phyloP scores from a whole-genome alignment of 192 early-diverging fungal species.

The Rhizoclosmatium sp. region DNA sequence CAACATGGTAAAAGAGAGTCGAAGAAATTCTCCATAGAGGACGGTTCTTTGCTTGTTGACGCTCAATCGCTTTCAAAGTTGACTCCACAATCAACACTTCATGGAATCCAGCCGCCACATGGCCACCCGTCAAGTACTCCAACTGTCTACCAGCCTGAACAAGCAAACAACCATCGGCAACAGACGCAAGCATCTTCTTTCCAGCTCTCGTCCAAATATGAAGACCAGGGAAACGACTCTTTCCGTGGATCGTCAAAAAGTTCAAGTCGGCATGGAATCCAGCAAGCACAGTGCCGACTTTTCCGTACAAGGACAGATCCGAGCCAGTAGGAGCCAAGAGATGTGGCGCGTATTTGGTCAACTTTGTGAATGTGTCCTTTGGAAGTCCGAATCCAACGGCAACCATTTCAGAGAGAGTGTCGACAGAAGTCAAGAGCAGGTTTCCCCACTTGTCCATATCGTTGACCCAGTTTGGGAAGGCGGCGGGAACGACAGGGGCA shows the following conservation, averaged over 20 bases:
- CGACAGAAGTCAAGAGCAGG: constrained; percentile 63
- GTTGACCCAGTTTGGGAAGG: constrained; percentile 70
- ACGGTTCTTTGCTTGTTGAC: constrained; percentile 53
- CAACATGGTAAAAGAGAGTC: constrained; percentile 76
- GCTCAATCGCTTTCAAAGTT: constrained; percentile 62
- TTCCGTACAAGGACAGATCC: constrained; percentile 69
- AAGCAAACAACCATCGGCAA: constrained; percentile 71
- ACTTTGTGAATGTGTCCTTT: constrained; percentile 59
- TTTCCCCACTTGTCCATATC: constrained; percentile 74
- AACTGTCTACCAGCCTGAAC: constrained; percentile 70
- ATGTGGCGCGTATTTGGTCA: constrained; percentile 71
- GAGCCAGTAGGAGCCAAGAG: constrained; percentile 74
- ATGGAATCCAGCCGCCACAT: constrained; percentile 71
- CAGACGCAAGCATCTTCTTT: constrained; percentile 64
- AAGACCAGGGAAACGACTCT: constrained; percentile 76
- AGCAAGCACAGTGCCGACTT: constrained; percentile 69
- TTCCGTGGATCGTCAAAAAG: constrained; percentile 76
- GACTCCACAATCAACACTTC: constrained; percentile 71
- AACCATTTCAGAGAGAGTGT: constrained; percentile 66
- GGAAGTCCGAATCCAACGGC: constrained; percentile 70
- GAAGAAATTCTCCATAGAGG: constrained; percentile 78
- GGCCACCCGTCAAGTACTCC: constrained; percentile 74
- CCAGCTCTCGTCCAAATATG: constrained; percentile 74
- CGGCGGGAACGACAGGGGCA: constrained; percentile 66
- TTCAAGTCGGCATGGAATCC: constrained; percentile 70